Conservation (phyloP, 345 rosid species). For the Ricinus communis region DNA sequence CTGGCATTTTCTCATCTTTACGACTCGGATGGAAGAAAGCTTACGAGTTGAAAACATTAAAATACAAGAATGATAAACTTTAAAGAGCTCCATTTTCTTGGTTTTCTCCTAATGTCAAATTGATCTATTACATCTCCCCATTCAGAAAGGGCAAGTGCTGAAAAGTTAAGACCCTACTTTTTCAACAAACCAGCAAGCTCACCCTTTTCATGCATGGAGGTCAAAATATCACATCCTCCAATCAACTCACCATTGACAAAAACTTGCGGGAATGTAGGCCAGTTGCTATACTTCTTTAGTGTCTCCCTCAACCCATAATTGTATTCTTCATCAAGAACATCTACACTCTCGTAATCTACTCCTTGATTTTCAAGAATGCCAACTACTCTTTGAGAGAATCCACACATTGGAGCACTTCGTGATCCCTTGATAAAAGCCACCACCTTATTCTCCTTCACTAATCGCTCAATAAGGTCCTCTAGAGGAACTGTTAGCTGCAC, state of each 20-base stretch:
- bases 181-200: constrained; percentile 61
- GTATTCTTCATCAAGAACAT: constrained; percentile 84
- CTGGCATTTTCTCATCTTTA: too few species aligned
- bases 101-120: background rate
- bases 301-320: constrained; percentile 79
- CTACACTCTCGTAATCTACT: constrained; percentile 78
- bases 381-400: constrained; percentile 85
- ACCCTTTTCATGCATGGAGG: constrained; percentile 77
- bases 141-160: background rate
- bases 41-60: background rate
- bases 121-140: background rate
- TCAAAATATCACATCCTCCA: constrained; percentile 85
- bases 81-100: background rate
- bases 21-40: too few species aligned
- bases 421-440: constrained; percentile 95
- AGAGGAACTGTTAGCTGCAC: constrained; percentile 73
- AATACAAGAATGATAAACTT: background rate
- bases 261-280: constrained; percentile 92
- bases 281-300: constrained; percentile 77
- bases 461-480: constrained; percentile 59
- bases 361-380: constrained; percentile 81
- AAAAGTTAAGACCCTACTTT: constrained; percentile 19
- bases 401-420: constrained; percentile 81
- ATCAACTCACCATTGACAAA: constrained; percentile 77
- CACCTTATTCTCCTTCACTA: constrained; percentile 86